phyloP scores from a whole-genome alignment of 2,329 filamentous ascomycete species.

The Didymella glomerata region DNA sequence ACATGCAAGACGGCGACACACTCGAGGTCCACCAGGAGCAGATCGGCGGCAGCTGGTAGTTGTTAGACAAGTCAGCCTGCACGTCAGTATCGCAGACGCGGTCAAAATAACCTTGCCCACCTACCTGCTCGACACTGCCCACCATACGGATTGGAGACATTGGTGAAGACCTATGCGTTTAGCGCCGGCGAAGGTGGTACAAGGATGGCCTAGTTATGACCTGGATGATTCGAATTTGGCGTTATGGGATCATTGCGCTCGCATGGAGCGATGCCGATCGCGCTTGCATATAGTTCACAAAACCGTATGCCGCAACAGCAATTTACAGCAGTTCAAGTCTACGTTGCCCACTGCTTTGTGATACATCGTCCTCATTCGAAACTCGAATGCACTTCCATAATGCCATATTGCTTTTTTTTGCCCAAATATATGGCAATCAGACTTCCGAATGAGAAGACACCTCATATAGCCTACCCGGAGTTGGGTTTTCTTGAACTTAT shows the following conservation, averaged over 20 bases:
- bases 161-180: conserved; percentile 26
- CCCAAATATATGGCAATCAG: no score
- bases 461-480: no score
- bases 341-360: neutral
- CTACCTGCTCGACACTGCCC: conserved; percentile 8
- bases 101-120: conserved; percentile 7
- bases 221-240: conserved; percentile 42
- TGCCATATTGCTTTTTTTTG: no score
- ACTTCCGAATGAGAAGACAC: no score
- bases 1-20: conserved; percentile 95
- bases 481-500: no score
- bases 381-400: no score
- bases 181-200: conserved; percentile 32
- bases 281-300: conserved; percentile 38
- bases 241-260: conserved; percentile 38
- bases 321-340: conserved; percentile 11
- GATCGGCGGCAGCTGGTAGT: conserved; percentile 73
- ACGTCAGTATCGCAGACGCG: conserved; percentile 7
- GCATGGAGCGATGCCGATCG: conserved; percentile 31
- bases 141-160: conserved; percentile 19
- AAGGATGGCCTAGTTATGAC: conserved; percentile 27
- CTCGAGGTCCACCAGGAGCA: conserved; percentile 98
- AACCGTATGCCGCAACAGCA: conserved; percentile 27
- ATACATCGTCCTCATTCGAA: neutral
- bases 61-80: conserved; percentile 10